Evolutionary conservation across 176 grass and related monocot genomes (phyloP), one percentile per base, ranked within the genome.

Genomic region (Avena insularis): DNA sequence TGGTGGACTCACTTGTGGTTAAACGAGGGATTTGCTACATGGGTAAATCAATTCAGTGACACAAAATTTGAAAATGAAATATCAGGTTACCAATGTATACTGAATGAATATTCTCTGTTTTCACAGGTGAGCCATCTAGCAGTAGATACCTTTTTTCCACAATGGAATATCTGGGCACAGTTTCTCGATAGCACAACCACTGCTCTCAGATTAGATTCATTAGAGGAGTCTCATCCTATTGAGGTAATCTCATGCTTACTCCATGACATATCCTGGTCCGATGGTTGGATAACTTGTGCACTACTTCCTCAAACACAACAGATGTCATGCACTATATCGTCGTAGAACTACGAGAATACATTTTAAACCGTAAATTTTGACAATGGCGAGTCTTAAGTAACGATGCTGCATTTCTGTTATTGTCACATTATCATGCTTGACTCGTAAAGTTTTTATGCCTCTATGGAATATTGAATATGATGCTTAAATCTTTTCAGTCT

Each of bases 1-100:
- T 95, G 91, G 93, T 95, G 93, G 93, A 95, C 91, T 60, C 91
- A 95, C 70, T 90, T 95, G 67, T 95, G 93, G 93, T 82, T 95
- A 58, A 95, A 95, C 29, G 94, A 95, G 54, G 89, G 94, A 20
- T 95, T 95, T 83, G 94, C 94, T 54, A 87, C 94, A 79, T 95
- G 94, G 91, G 94, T 95, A 93, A 90, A 86, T 71, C 6, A 54
- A 60, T 71, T 80, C 1, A 20, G 15, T 55, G 3, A 49, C 4
- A 7, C 6, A n/a, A 47, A 77, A 79, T 43, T 68, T 46, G 51
- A 25, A 57, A 25, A 12, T 16, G 23, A 58, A 78, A 48, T 86
- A 80, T 38, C 51, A 71, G 35, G 15, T 20, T 70, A 51, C 2
- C 25, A 61, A 33, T 50, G 6, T 62, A 25, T 80, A 60, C 23